Evolutionary conservation across 1,284 basidiomycete genomes (phyloP).

Genomic region (Cutaneotrichosporon sp.): DNA sequence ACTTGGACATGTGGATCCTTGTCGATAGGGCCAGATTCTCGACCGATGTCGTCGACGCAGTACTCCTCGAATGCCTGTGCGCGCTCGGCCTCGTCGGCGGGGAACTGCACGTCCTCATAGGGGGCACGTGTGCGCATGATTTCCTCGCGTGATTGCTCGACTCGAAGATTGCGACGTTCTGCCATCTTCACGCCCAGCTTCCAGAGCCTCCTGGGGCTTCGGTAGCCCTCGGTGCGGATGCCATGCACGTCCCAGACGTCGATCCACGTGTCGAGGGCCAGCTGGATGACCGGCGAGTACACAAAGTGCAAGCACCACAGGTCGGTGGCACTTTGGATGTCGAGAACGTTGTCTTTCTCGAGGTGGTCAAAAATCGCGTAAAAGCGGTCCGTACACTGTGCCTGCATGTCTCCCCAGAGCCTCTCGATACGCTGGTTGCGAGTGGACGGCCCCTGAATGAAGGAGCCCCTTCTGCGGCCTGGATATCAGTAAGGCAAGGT

Average conservation of each 20-base stretch:
- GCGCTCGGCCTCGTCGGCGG: background rate
- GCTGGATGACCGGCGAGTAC: slow-evolving; percentile 54
- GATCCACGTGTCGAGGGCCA: slow-evolving; percentile 52
- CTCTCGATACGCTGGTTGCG: slow-evolving; percentile 56
- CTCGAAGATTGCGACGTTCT: no score
- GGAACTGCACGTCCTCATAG: no score
- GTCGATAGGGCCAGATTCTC: background rate
- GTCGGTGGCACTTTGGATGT: slow-evolving; percentile 45
- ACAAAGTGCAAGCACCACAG: slow-evolving; percentile 57
- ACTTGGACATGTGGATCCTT: background rate
- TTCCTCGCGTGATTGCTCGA: background rate
- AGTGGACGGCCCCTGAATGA: slow-evolving; percentile 55
- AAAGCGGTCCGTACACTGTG: slow-evolving; percentile 8
- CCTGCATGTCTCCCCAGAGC: slow-evolving; percentile 50
- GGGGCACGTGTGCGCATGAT: background rate
- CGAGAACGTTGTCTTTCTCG: slow-evolving; percentile 28
- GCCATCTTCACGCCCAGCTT: background rate
- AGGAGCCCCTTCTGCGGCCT: slow-evolving; percentile 34
- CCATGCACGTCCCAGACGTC: slow-evolving; percentile 54
- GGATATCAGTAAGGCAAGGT: no score
- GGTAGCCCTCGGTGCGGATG: slow-evolving; percentile 13
- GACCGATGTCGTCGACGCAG: background rate
- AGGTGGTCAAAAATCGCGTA: slow-evolving; percentile 10
- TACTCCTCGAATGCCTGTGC: background rate
- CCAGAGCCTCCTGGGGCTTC: background rate